Evolutionary conservation across 192 early-diverging fungal genomes (phyloP).

Genomic region (Entophlyctis luteolus): DNA sequence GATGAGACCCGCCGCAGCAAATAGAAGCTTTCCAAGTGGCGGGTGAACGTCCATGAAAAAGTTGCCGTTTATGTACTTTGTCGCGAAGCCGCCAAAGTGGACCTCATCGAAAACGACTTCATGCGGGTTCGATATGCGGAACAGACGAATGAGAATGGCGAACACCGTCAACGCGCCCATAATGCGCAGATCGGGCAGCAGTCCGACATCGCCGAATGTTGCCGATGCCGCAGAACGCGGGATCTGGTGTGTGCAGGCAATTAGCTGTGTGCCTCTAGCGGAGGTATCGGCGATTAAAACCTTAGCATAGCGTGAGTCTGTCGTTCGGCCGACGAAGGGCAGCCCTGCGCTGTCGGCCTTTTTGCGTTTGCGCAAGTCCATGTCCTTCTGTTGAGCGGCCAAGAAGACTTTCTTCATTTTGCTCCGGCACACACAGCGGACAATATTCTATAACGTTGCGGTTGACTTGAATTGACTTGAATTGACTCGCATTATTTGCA

Average conservation of each 20-base stretch:
- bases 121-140: constrained; percentile 39
- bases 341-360: neutral
- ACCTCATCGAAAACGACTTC: constrained; percentile 53
- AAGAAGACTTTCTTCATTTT: no score
- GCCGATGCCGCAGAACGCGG: neutral
- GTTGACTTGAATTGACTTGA: no score
- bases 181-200: constrained; percentile 31
- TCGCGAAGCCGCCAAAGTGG: constrained; percentile 41
- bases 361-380: neutral
- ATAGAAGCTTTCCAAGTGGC: constrained; percentile 46
- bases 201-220: constrained; percentile 24
- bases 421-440: no score
- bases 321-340: neutral
- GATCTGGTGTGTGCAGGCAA: neutral
- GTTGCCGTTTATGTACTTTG: constrained; percentile 46
- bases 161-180: constrained; percentile 33
- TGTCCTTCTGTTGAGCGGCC: no score
- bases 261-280: no score
- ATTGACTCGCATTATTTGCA: no score
- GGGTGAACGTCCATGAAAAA: constrained; percentile 56
- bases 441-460: no score
- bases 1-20: constrained; percentile 43
- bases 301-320: neutral
- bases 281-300: neutral
- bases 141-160: constrained; percentile 39